These are phyloP conservation scores for Plenodomus lindquistii DNA, from an alignment of 2,329 filamentous ascomycete genomes.

Conservation along the genomic window DNA sequence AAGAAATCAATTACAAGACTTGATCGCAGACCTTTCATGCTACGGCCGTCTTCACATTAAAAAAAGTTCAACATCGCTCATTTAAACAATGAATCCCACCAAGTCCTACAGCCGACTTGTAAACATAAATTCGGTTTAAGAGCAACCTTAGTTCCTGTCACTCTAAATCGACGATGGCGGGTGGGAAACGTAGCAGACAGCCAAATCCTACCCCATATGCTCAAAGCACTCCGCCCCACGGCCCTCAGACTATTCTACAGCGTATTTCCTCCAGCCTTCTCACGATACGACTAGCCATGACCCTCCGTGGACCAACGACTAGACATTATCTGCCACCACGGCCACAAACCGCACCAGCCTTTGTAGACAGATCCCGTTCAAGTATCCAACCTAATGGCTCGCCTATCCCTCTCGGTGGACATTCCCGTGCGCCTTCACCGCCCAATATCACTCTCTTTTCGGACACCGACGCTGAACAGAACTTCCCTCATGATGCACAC, in stretches of 20 bases:
- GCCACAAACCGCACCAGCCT: slow-evolving; percentile 3
- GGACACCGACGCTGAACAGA: slow-evolving; percentile 1
- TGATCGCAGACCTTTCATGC: background rate
- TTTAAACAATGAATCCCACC: no score
- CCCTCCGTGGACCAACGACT: slow-evolving; percentile 6
- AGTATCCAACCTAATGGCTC: background rate
- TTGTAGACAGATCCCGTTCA: background rate
- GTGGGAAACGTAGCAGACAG: background rate
- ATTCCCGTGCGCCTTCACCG: slow-evolving; percentile 1
- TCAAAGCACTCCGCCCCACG: slow-evolving; percentile 5
- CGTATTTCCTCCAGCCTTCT: slow-evolving; percentile 19
- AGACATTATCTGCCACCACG: background rate
- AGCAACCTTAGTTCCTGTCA: no score
- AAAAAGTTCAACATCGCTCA: no score
- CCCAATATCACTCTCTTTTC: slow-evolving; percentile 8
- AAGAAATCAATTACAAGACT: background rate
- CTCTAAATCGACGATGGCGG: slow-evolving; percentile 3
- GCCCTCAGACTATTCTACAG: slow-evolving; percentile 16
- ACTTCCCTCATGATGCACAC: slow-evolving; percentile 22
- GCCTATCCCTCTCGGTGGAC: background rate
- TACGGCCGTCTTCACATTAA: no score
- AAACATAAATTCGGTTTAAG: no score
- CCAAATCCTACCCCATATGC: background rate
- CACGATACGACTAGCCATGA: slow-evolving; percentile 7
- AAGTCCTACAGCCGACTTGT: no score